Evolutionary conservation across 768 basidiomycete genomes (phyloP), one percentile per base, ranked within the genome.

Genomic region (Grammothele lineata): DNA sequence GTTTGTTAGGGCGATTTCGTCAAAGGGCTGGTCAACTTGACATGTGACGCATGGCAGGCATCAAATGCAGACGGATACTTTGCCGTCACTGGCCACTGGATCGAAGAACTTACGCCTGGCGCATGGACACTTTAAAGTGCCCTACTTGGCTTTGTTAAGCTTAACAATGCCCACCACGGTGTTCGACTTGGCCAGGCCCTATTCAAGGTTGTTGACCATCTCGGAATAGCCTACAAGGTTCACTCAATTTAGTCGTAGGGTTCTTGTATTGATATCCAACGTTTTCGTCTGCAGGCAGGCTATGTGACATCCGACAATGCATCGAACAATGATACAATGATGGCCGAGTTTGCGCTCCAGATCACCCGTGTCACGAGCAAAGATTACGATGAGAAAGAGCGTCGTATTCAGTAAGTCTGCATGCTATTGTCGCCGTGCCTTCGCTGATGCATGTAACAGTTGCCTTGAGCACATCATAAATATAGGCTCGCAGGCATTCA

Each of bases 41-140:
- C 69, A 4, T 68, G 68, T 51, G 65, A 74, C 54, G 68, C 61
- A 12, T 73, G 70, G 72, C 69, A 69, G 40, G 71, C 71, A 2
- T 40, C 27, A 6, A 71, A 68, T 48, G 48, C 51, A 1, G 69
- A 73, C 53, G 62, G 55, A 1, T 74, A 73, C 53, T 68, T 69
- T 52, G 70, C 62, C 0, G 65, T 69, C 6, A 73, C 65, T 0
- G 67, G 60, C 1, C 67, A 70, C 42, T 73, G 71, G 69, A 66
- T 71, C 35, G 65, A 70, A 23, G 65, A 70, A 50, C 38, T 15
- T 0, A 17, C 27, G 1, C 47, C 56, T 6, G 48, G 50, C 0
- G 37, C 54, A 8, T 72, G 66, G 67, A 44, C 57, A 22, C 33
- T 65, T 8, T 37, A 66, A n/a, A 57, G 45, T 34, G 61, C 60